phyloP scores from a whole-genome alignment of 2,329 filamentous ascomycete species.

The Venturia aucupariae region DNA sequence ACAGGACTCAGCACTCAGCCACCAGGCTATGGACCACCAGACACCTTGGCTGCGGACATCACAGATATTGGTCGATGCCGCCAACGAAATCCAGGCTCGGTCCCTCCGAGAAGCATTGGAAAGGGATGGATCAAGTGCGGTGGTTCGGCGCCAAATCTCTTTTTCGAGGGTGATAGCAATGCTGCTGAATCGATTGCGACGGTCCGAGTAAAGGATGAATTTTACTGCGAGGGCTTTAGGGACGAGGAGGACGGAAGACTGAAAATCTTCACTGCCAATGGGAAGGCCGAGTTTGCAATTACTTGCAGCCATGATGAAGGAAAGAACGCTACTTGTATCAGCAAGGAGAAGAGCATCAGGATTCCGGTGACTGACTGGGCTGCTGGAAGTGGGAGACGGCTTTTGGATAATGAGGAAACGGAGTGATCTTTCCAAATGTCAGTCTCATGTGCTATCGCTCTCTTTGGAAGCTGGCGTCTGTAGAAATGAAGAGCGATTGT shows the following conservation, averaged over 20 bases:
- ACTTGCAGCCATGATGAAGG: neutral
- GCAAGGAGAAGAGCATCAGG: neutral
- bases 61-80: neutral
- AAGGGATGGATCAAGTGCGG: neutral
- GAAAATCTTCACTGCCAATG: neutral
- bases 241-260: neutral
- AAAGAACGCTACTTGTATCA: neutral
- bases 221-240: neutral
- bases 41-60: neutral
- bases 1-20: neutral
- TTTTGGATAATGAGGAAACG: neutral
- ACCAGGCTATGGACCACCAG: conserved; percentile 1
- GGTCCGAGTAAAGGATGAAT: neutral
- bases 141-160: neutral
- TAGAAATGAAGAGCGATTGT: neutral
- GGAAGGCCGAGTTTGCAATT: neutral
- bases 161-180: neutral
- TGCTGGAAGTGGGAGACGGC: neutral
- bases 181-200: neutral
- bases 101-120: neutral
- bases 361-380: neutral
- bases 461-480: neutral
- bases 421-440: neutral
- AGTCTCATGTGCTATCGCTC: neutral
- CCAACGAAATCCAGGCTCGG: neutral